Evolutionary conservation across 2,329 filamentous ascomycete species (phyloP).

Genomic region (Clonostachys rosea): DNA sequence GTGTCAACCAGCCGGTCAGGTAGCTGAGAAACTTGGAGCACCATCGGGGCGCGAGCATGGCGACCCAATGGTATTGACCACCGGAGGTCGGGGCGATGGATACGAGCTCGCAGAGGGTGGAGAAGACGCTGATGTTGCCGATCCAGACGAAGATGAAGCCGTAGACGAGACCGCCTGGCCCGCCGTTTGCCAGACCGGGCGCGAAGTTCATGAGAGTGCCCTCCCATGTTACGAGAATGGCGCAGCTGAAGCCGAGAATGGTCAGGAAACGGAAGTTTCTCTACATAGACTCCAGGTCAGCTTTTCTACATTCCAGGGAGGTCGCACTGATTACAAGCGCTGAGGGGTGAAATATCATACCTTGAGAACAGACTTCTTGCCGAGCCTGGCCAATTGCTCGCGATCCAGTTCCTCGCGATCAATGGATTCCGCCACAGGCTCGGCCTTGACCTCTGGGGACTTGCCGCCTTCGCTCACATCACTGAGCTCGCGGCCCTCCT

Average conservation of each 20-base stretch:
- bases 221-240: conserved; percentile 17
- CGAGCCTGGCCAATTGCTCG: conserved; percentile 11
- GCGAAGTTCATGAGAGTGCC: conserved; percentile 16
- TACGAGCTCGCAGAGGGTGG: conserved; percentile 43
- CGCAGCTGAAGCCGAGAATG: conserved; percentile 16
- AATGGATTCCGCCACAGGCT: no score
- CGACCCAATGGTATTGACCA: conserved; percentile 56
- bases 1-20: conserved; percentile 38
- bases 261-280: conserved; percentile 15
- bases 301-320: no score
- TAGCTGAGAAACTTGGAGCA: conserved; percentile 51
- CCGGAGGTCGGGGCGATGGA: conserved; percentile 51
- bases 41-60: conserved; percentile 40
- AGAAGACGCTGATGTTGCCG: conserved; percentile 29
- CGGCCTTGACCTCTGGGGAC: no score
- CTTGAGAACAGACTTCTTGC: conserved; percentile 13
- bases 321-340: neutral
- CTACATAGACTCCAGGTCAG: neutral
- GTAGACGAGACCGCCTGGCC: conserved; percentile 34
- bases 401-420: conserved; percentile 12
- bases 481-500: no score
- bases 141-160: conserved; percentile 35
- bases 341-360: neutral
- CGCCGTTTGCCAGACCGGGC: conserved; percentile 13
- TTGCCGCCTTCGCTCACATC: no score